Percentiles rank a stretch among this genome's conserved stretches.
Evolutionary conservation across 2,329 filamentous ascomycete genomes (phyloP).

Genomic region (Lachnellula arida): DNA sequence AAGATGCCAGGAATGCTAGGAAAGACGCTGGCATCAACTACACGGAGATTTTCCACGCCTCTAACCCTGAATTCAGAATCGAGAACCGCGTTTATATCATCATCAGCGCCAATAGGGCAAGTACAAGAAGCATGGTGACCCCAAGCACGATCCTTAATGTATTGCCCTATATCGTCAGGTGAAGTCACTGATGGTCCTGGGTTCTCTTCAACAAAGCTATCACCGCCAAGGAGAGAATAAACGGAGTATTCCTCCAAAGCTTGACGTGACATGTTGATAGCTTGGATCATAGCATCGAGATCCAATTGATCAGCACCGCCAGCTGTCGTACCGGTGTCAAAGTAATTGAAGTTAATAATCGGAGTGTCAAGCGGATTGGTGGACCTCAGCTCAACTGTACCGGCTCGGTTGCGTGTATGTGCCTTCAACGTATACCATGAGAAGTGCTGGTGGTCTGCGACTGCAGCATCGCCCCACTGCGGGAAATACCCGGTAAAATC

Average conservation of each 20-base stretch:
- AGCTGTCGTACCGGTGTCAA: conserved; percentile 38
- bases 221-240: conserved; percentile 37
- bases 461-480: conserved; percentile 32
- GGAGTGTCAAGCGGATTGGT: conserved; percentile 60
- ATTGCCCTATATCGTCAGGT: conserved; percentile 42
- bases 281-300: conserved; percentile 19
- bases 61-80: conserved; percentile 34
- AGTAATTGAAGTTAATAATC: conserved; percentile 59
- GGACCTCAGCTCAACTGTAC: conserved; percentile 56
- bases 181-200: conserved; percentile 38
- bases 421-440: conserved; percentile 48
- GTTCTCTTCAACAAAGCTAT: conserved; percentile 39
- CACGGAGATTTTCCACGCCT: conserved; percentile 38
- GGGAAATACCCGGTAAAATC: conserved; percentile 41
- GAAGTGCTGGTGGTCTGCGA: conserved; percentile 38
- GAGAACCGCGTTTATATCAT: conserved; percentile 40
- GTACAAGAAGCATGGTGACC: conserved; percentile 33
- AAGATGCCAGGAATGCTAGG: conserved; percentile 49
- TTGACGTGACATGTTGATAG: conserved; percentile 13
- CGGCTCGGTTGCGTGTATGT: conserved; percentile 57
- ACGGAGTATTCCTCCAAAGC: conserved; percentile 33
- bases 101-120: conserved; percentile 44
- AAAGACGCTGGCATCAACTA: conserved; percentile 57
- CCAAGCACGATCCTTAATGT: conserved; percentile 46
- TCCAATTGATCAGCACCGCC: conserved; percentile 11